phyloP scores from a whole-genome alignment of 768 basidiomycete species.

The Pisolithus tinctorius region DNA sequence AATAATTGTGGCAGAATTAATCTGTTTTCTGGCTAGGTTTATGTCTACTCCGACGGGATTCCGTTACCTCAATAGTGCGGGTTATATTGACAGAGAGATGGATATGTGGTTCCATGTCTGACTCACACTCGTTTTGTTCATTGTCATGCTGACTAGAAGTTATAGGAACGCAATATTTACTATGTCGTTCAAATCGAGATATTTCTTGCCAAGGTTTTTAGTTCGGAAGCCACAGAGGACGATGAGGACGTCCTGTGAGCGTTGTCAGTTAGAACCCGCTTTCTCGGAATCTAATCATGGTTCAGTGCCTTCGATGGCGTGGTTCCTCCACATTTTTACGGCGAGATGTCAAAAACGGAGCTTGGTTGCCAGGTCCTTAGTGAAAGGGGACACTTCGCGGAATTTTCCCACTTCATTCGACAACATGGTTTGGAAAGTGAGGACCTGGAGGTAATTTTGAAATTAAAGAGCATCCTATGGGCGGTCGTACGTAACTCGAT shows the following conservation, averaged over 20 bases:
- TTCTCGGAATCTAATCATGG: background rate
- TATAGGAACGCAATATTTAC: constrained; percentile 83
- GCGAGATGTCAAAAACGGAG: constrained; percentile 95
- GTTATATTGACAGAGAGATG: constrained; percentile 92
- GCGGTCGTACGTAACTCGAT: constrained; percentile 69
- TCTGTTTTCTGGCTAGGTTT: constrained; percentile 48
- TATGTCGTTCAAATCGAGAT: constrained; percentile 95
- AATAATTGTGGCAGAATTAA: background rate
- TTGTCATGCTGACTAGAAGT: constrained; percentile 5
- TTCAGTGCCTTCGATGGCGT: constrained; percentile 73
- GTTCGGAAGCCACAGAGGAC: constrained; percentile 44
- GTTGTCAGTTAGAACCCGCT: background rate
- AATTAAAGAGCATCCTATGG: constrained; percentile 94
- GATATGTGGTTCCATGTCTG: constrained; percentile 93
- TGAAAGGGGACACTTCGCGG: constrained; percentile 85
- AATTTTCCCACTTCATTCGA: constrained; percentile 87
- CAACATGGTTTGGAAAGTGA: constrained; percentile 79
- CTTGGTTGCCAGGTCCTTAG: constrained; percentile 88
- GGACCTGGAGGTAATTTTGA: constrained; percentile 78
- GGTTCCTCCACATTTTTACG: constrained; percentile 94
- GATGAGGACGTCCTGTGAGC: constrained; percentile 60
- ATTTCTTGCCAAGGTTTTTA: constrained; percentile 77
- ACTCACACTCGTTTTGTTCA: background rate
- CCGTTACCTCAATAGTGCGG: constrained; percentile 82
- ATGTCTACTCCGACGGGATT: constrained; percentile 93